phyloP scores from a whole-genome alignment of 495 filamentous ascomycete genomes.

The Cairneyella variabilis region DNA sequence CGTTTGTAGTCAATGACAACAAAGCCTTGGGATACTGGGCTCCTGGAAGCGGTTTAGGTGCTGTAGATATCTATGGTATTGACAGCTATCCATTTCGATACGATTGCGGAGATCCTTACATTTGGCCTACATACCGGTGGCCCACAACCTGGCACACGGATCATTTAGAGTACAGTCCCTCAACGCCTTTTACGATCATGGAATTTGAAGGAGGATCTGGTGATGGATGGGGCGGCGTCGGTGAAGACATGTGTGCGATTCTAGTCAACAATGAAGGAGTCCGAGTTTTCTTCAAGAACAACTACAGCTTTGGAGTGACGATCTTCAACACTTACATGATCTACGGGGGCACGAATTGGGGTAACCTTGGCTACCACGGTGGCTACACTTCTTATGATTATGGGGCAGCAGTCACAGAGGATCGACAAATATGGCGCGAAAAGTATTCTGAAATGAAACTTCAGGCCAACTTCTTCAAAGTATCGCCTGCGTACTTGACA shows the following conservation, averaged over 20 bases:
- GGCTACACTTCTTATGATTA: conserved; percentile 64
- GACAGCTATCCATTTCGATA: conserved; percentile 68
- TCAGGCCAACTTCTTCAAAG: conserved; percentile 63
- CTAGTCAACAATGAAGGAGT: conserved; percentile 66
- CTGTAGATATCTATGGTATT: conserved; percentile 73
- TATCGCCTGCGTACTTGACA: conserved; percentile 58
- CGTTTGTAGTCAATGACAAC: conserved; percentile 74
- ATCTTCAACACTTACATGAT: conserved; percentile 67
- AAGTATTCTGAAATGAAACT: conserved; percentile 77
- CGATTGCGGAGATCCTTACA: conserved; percentile 46
- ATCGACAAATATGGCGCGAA: conserved; percentile 58
- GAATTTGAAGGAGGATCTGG: conserved; percentile 51
- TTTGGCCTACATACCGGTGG: conserved; percentile 42
- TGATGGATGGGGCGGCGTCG: conserved; percentile 25
- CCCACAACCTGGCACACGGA: conserved; percentile 38
- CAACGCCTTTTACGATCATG: conserved; percentile 62
- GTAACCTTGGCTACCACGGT: conserved; percentile 64
- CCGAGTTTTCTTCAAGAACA: conserved; percentile 75
- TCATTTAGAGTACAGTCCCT: conserved; percentile 55
- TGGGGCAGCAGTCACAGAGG: conserved; percentile 59
- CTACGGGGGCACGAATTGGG: conserved; percentile 76
- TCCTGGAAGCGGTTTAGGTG: conserved; percentile 56
- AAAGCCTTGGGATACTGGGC: conserved; percentile 49
- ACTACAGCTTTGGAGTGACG: conserved; percentile 55
- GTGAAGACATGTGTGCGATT: conserved; percentile 57